phyloP scores from a whole-genome alignment of 2,329 filamentous ascomycete genomes.

The Dryadomyces quercivorus region DNA sequence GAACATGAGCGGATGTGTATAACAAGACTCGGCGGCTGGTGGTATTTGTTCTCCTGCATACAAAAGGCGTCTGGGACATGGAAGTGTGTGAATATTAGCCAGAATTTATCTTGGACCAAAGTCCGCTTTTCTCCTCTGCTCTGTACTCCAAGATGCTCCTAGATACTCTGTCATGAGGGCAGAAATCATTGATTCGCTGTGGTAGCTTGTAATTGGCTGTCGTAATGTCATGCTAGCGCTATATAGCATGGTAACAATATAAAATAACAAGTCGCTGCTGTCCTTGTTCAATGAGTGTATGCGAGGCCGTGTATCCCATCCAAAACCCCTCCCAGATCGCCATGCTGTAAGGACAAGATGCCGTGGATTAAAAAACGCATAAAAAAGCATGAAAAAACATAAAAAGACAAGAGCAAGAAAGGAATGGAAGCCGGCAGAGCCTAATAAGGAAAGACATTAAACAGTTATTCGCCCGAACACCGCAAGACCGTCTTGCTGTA shows the following conservation, averaged over 20 bases:
- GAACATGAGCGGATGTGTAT: not conserved
- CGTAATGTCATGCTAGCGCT: not conserved
- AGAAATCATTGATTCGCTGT: not conserved
- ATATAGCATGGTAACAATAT: not conserved
- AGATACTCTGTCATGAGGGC: not conserved
- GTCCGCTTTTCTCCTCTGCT: constrained; percentile 1
- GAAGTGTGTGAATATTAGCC: not conserved
- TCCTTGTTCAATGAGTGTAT: constrained; percentile 1
- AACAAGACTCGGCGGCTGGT: not conserved
- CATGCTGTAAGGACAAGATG: not conserved
- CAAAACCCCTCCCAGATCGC: not conserved
- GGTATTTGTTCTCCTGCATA: not conserved
- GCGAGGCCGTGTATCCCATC: not conserved
- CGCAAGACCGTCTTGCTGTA: not conserved
- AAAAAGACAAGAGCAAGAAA: not conserved
- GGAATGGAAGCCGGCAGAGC: not conserved
- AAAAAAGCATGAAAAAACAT: not conserved
- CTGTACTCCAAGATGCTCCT: not conserved
- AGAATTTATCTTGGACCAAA: not conserved
- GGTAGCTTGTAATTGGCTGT: not conserved
- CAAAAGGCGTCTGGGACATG: constrained; percentile 3
- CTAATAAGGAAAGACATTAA: not conserved
- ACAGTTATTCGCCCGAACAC: not conserved
- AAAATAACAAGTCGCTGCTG: not conserved
- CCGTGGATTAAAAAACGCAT: not conserved